Conservation (phyloP, 345 rosid species). For the Mangifera indica region DNA sequence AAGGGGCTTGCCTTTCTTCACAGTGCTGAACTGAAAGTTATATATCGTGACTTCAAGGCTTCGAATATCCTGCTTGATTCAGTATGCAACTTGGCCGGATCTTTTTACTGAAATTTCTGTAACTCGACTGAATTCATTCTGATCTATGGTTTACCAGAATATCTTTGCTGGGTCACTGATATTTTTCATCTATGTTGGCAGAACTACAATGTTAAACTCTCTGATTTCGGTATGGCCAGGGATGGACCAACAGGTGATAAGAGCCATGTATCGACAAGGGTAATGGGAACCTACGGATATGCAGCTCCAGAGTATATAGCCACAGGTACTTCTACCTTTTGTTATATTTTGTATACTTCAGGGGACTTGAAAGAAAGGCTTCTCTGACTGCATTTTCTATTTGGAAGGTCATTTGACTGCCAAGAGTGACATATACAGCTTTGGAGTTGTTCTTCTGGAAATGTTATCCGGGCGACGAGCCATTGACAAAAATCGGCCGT, state of each 20-base stretch:
- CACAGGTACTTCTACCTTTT: conserved; percentile 48
- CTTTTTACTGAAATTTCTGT: conserved; percentile 13
- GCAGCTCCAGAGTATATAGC: conserved; percentile 98
- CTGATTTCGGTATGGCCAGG: conserved; percentile 96
- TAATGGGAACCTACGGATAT: conserved; percentile 93
- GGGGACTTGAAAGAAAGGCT: too few relatives aligned
- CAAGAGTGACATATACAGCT: conserved; percentile 85
- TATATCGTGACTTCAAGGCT: conserved; percentile 95
- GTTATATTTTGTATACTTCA: too few relatives aligned
- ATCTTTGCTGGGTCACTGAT: conserved; percentile 21
- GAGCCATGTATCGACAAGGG: conserved; percentile 88
- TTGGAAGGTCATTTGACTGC: conserved; percentile 76
- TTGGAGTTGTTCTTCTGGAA: conserved; percentile 86
- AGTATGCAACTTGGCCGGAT: conserved; percentile 32
- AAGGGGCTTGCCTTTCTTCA: conserved; percentile 98
- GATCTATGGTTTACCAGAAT: conserved; percentile 19
- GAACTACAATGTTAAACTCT: conserved; percentile 86
- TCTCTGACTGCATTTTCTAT: conserved; percentile 21
- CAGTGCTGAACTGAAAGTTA: conserved; percentile 76
- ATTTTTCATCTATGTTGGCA: conserved; percentile 26
- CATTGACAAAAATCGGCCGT: conserved; percentile 76
- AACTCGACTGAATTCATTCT: conserved; percentile 16
- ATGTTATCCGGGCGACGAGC: conserved; percentile 82
- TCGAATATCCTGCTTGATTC: conserved; percentile 89
- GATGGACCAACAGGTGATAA: conserved; percentile 88